These are phyloP conservation scores for Lentinula lateritia DNA, from an alignment of 768 basidiomycete species.

Conservation along the genomic window DNA sequence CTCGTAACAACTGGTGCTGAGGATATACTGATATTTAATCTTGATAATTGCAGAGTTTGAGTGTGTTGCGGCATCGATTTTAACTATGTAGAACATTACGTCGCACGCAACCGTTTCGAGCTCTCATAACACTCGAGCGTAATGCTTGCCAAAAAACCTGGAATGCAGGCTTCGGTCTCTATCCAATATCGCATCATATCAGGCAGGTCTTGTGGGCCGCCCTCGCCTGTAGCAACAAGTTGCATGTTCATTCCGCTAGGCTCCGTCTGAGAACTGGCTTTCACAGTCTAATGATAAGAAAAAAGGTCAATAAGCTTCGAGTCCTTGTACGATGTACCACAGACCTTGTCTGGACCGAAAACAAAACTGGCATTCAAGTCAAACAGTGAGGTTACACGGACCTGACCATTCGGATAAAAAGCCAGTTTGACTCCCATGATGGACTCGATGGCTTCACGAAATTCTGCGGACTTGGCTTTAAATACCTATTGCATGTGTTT, in stretches of 20 bases:
- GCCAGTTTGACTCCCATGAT: slow-evolving; percentile 89
- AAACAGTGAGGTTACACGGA: slow-evolving; percentile 86
- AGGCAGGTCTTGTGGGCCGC: slow-evolving; percentile 68
- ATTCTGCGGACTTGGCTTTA: slow-evolving; percentile 79
- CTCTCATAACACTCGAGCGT: slow-evolving; percentile 86
- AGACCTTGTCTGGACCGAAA: slow-evolving; percentile 55
- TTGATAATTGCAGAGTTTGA: slow-evolving; percentile 92
- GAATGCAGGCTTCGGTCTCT: slow-evolving; percentile 77
- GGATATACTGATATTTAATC: slow-evolving; percentile 83
- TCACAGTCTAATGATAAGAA: slow-evolving; percentile 17
- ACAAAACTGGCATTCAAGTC: slow-evolving; percentile 85
- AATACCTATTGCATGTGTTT: slow-evolving; percentile 48
- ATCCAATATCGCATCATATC: slow-evolving; percentile 85
- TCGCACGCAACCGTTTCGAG: slow-evolving; percentile 33
- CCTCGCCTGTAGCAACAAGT: slow-evolving; percentile 68
- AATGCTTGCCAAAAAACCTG: slow-evolving; percentile 84
- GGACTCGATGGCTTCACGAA: slow-evolving; percentile 84
- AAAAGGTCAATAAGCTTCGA: slow-evolving; percentile 11
- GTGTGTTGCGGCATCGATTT: neutral
- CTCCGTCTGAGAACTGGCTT: slow-evolving; percentile 18
- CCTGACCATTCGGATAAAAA: slow-evolving; percentile 87
- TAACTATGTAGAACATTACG: neutral
- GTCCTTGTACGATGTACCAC: slow-evolving; percentile 14
- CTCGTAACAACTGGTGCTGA: slow-evolving; percentile 80
- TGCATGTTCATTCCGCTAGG: slow-evolving; percentile 55